These are phyloP conservation scores for Schizophyllum commune DNA, from an alignment of 1,284 basidiomycete species.

Conservation along the genomic window DNA sequence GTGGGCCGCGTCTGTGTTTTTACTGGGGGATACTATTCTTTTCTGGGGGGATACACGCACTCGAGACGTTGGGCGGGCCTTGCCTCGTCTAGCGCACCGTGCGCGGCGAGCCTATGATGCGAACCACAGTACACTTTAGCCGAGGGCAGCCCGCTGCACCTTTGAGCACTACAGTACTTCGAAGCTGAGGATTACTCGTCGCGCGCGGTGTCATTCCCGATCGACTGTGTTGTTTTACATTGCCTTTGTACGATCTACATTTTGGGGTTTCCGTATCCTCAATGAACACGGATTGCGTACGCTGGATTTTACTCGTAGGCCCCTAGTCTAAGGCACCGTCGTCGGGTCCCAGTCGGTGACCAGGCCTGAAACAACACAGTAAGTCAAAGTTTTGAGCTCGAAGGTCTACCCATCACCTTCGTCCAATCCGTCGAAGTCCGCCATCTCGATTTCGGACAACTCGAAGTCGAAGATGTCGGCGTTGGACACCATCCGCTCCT, in stretches of 20 bases:
- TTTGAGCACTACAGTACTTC: background rate
- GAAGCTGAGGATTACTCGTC: background rate
- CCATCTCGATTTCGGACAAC: constrained; percentile 36
- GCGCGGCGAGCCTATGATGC: background rate
- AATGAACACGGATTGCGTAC: too few relatives aligned
- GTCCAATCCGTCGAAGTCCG: constrained; percentile 26
- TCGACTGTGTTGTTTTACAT: background rate
- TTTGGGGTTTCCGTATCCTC: too few relatives aligned
- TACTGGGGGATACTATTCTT: background rate
- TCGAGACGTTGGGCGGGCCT: background rate
- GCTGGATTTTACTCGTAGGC: too few relatives aligned
- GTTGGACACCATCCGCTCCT: constrained; percentile 49
- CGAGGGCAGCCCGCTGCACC: background rate
- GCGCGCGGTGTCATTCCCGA: background rate
- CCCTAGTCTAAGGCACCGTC: constrained; percentile 20
- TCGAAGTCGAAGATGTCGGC: constrained; percentile 53
- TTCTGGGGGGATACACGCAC: background rate
- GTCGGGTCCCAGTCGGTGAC: constrained; percentile 50
- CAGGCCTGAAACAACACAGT: constrained; percentile 23
- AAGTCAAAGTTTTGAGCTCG: background rate
- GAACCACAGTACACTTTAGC: background rate
- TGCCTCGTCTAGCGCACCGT: too few relatives aligned
- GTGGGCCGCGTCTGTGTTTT: background rate
- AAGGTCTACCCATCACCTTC: constrained; percentile 30
- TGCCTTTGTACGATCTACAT: too few relatives aligned